Percentiles rank a stretch among this genome's conserved stretches.
Evolutionary conservation across 495 filamentous ascomycete species (phyloP).

Genomic region (Cercophora scortea): DNA sequence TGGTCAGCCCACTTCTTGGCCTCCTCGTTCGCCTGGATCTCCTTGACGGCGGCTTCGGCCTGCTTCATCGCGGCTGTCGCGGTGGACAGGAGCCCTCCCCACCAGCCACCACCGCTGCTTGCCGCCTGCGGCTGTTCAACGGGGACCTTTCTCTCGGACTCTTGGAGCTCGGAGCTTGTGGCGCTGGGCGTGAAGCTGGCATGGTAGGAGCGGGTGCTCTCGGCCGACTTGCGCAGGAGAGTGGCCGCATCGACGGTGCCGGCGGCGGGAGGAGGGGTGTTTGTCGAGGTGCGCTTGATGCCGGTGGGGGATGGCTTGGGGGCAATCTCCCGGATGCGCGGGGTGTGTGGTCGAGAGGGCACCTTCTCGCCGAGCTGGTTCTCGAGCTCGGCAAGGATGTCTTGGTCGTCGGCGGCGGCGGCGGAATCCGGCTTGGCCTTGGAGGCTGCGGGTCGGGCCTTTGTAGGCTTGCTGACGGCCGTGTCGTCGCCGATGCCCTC

Average conservation of each 20-base stretch:
- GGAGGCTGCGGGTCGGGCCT: conserved; percentile 36
- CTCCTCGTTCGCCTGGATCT: conserved; percentile 94
- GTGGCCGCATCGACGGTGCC: conserved; percentile 22
- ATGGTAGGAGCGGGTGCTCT: conserved; percentile 62
- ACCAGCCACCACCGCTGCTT: conserved; percentile 57
- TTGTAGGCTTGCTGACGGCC: conserved; percentile 36
- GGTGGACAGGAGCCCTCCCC: conserved; percentile 74
- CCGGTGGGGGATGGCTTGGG: conserved; percentile 33
- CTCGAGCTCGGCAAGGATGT: conserved; percentile 81
- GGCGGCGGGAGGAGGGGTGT: conserved; percentile 47
- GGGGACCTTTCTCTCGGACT: conserved; percentile 42
- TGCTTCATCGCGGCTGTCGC: conserved; percentile 83
- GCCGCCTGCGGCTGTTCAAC: conserved; percentile 26
- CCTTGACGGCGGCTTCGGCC: conserved; percentile 86
- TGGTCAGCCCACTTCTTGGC: conserved; percentile 94
- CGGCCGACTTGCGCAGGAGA: conserved; percentile 58
- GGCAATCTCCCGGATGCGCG: conserved; percentile 57
- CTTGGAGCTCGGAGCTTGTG: conserved; percentile 41
- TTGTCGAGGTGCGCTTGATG: conserved; percentile 51
- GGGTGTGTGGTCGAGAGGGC: conserved; percentile 72
- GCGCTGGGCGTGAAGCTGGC: conserved; percentile 47
- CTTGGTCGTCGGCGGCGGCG: conserved; percentile 44
- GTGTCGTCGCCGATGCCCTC: conserved; percentile 56
- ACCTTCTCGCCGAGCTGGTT: conserved; percentile 59
- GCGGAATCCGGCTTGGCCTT: conserved; percentile 40